Conservation (phyloP, 2,329 filamentous ascomycete genomes). For the Colletotrichum salicis region DNA sequence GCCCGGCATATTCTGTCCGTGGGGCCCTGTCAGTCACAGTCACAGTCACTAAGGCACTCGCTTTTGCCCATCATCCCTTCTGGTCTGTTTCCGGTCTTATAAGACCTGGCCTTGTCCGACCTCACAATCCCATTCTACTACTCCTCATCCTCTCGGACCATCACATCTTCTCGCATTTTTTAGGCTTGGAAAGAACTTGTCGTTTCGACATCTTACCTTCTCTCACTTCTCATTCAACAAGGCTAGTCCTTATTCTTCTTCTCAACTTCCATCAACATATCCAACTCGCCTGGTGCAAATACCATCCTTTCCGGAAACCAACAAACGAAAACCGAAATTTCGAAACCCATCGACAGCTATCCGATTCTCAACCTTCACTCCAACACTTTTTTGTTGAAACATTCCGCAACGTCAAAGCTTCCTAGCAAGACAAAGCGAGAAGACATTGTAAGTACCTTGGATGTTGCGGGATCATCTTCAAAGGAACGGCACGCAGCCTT, state of each 20-base stretch:
- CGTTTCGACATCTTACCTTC: conserved; percentile 37
- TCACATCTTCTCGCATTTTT: conserved; percentile 37
- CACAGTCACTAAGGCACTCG: conserved; percentile 26
- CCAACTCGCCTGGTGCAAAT: conserved; percentile 42
- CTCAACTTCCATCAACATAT: conserved; percentile 40
- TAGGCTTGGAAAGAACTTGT: conserved; percentile 36
- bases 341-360: conserved; percentile 26
- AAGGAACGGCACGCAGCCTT: conserved; percentile 7
- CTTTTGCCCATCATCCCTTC: conserved; percentile 29
- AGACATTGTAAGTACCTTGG: conserved; percentile 32
- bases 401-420: conserved; percentile 22
- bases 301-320: conserved; percentile 36
- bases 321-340: conserved; percentile 28
- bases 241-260: conserved; percentile 50
- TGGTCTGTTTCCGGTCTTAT: conserved; percentile 27
- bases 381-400: conserved; percentile 29
- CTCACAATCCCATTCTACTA: conserved; percentile 12
- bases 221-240: conserved; percentile 43
- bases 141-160: conserved; percentile 34
- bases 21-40: conserved; percentile 30
- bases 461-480: conserved; percentile 6
- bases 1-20: conserved; percentile 31
- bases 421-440: conserved; percentile 33
- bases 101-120: conserved; percentile 35
- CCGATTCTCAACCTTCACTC: conserved; percentile 29